Evolutionary conservation across 1,284 basidiomycete species (phyloP), one percentile per base, ranked within the genome.

Genomic region (Tilletiaria anomala): DNA sequence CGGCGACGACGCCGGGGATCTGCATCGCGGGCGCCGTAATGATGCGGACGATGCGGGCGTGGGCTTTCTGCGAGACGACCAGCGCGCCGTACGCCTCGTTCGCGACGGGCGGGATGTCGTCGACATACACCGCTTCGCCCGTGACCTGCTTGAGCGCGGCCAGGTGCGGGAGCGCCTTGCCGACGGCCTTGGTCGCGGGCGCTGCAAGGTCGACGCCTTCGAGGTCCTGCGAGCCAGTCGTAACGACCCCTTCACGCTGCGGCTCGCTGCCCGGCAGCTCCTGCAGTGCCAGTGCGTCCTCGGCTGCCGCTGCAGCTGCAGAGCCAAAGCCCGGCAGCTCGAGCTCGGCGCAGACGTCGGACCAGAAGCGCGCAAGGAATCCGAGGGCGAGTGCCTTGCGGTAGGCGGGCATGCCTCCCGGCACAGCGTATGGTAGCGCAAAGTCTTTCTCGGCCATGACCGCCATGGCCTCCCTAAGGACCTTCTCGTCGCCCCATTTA

Each of bases 331-430:
- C 17, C 17, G 32, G 33, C 24, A 35, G 19, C 6, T 14, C 26
- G 26, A 32, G 39, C 35, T 50, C 43, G 3, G 47, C 42, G 14
- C 56, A 47, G 37, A 67, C 56, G 5, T 57, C 47, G 26, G 52
- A 43, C 52, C 61, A 68, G 51, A 68, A 69, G 16, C 62, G 60
- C 16, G 58, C 60, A 39, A 69, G 42, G 52, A 69, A 69, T 8
- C 67, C 65, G 23, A 68, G 53, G 11, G 62, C 56, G 12, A 69
- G 58, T 5, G 57, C 60, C 26, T 65, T 63, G 14, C 68, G 64
- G 45, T 62, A 69, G 17, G 58, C 39, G 6, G 68, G 53, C 68
- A 69, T 69, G 3, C 68, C 68, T 35, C 68, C 68, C 3, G 68
- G 68, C 3, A 69, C 68, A 21, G 54, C 49, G 48, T 45, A 68